Evolutionary conservation across 208 protist species (phyloP).

Genomic region (Herpetomonas samuelpessoai): DNA sequence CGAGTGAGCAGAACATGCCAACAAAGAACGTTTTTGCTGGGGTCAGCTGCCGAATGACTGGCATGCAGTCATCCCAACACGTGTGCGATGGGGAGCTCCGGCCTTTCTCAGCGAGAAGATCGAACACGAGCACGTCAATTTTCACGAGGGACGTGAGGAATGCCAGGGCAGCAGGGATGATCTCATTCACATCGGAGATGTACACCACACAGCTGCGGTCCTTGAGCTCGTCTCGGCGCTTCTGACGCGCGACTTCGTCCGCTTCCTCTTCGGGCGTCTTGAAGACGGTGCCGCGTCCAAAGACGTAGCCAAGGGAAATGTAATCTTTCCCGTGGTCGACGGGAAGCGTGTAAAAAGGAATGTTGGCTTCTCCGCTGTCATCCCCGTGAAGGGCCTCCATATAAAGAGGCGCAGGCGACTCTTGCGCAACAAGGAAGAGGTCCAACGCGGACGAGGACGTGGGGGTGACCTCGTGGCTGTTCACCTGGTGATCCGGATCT

Average conservation of each 20-base stretch:
- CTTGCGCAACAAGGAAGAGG: conserved; percentile 37
- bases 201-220: conserved; percentile 68
- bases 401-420: conserved; percentile 38
- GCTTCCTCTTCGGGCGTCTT: conserved; percentile 26
- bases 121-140: conserved; percentile 82
- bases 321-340: conserved; percentile 77
- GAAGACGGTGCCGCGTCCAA: conserved; percentile 67
- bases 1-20: conserved; percentile 84
- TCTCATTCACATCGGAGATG: conserved; percentile 74
- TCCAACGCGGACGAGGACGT: conserved; percentile 29
- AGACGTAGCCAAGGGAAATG: conserved; percentile 81
- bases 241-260: not conserved
- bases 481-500: not conserved
- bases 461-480: not conserved
- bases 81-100: conserved; percentile 50
- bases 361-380: conserved; percentile 5
- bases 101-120: conserved; percentile 59
- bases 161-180: conserved; percentile 38
- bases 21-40: conserved; percentile 59
- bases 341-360: conserved; percentile 68
- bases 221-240: not conserved
- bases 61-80: conserved; percentile 72
- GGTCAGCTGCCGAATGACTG: conserved; percentile 36
- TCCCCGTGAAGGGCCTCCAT: conserved; percentile 18
- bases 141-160: conserved; percentile 77